Base-by-base conservation (phyloP, 371 early-diverging fungal genomes). In the Cokeromyces recurvatus region DNA sequence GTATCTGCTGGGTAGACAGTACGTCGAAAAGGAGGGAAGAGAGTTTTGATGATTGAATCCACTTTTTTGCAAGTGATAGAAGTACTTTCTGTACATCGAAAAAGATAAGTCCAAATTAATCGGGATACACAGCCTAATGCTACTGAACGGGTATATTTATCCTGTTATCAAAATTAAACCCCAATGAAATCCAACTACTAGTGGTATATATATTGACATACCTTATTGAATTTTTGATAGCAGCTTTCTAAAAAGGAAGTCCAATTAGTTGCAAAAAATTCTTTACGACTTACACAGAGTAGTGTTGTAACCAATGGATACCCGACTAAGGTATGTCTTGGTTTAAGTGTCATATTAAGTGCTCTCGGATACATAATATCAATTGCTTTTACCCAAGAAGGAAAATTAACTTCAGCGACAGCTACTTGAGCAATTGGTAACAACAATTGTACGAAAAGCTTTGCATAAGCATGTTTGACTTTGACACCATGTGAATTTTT, bases 391-490 rank as follows among this genome's bases (percentile, higher is more conserved):
- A 82, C 85, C 88, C 95, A 94, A 16, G 86, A 84, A 2, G 94
- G 97, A 34, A 95, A 69, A 53, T 96, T 98, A 17, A 95, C 96
- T 63, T 97, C 98, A 7, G 91, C 95, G 21, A 84, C 82, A 8
- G 93, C 94, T 4, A 91, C 94, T 38, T 85, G 87, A 1, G 91
- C 94, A 27, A 96, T 80, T 0, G 97, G 97, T 38, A 91, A 80
- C 34, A 98, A 57, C 36, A 97, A 71, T 64, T 93, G 88, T 1
- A 92, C 85, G 71, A 98, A 89, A 2, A 94, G 66, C 22, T 87
- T 83, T 1, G 91, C 87, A 74, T 91, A 98, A 0, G 96, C 94
- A 46, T 90, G 90, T 52, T 94, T 93, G 29, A 97, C 85, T 55
- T 82, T 77, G 34, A 84, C 68, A 19, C 85, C 86, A 54, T 88